These are phyloP conservation scores for Elongisporangium undulatum DNA, from an alignment of 352 stramenopile species.

Conservation along the genomic window DNA sequence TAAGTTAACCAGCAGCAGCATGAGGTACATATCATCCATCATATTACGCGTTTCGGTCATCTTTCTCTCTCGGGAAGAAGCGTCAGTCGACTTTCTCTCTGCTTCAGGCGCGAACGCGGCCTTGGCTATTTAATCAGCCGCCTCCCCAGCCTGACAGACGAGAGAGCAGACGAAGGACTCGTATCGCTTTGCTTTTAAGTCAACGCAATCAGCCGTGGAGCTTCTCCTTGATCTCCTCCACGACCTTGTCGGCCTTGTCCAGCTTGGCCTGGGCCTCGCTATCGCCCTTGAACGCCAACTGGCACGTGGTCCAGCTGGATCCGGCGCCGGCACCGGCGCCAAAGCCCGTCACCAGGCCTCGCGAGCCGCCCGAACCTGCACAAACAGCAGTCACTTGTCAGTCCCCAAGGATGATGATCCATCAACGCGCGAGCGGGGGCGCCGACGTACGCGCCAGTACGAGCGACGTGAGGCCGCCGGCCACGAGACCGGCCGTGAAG, in stretches of 20 bases:
- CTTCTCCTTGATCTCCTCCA: constrained; percentile 71
- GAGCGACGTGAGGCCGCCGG: constrained; percentile 75
- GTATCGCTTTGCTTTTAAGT: not conserved
- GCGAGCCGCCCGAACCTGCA: constrained; percentile 58
- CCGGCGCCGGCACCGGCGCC: constrained; percentile 64
- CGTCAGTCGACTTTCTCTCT: not conserved
- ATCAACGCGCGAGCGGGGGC: not conserved
- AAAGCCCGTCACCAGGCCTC: constrained; percentile 63
- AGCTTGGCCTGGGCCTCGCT: constrained; percentile 54
- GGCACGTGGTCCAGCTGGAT: constrained; percentile 84
- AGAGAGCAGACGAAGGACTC: not conserved
- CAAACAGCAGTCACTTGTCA: not conserved
- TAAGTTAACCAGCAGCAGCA: not conserved
- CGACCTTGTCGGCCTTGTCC: constrained; percentile 72
- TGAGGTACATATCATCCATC: not conserved
- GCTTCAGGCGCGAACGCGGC: not conserved
- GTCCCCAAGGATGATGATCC: not conserved
- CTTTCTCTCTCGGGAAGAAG: no score
- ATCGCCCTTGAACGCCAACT: constrained; percentile 76
- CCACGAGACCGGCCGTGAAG: constrained; percentile 78
- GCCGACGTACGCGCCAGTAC: constrained; percentile 71
- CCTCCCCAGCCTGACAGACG: not conserved
- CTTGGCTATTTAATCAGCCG: not conserved
- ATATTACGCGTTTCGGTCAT: not conserved
- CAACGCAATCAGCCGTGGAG: constrained; percentile 18